Evolutionary conservation across 1,284 basidiomycete genomes (phyloP), one percentile per base, ranked within the genome.

Genomic region (Amylostereum areolatum): DNA sequence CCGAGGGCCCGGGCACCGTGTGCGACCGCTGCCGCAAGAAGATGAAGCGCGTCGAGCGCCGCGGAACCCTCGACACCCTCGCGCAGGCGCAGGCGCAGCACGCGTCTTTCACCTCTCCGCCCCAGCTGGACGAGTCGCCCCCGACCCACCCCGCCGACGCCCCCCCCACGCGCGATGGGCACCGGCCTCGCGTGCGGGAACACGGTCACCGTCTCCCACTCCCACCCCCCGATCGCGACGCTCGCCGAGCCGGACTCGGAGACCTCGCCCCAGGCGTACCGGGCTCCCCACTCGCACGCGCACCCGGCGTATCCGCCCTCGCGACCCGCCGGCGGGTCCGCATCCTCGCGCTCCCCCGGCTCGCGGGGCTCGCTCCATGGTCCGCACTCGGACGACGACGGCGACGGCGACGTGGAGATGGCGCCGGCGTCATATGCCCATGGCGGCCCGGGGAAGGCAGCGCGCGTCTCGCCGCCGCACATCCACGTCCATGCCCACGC

Each of bases 1-100:
- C 87, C 45, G 78, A 84, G 66, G 87, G 88, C 0, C 86, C 86
- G 40, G 88, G 88, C 25, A 90, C 87, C 0, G 88, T 90, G 0
- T 90, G 88, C 60, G 88, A 90, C 71, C 69, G 41, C n/a, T 89
- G 87, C 66, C 75, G 87, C 47, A 90, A 90, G 67, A 89, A 90
- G 66, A 89, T 89, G 87, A 89, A 89, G 67, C 79, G 87, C 2
- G 83, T 88, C 39, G 88, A 89, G 63, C 72, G 84, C 12, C 72
- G 86, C 8, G 85, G 85, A 5, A 87, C 85, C 12, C 62, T 85
- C 4, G 80, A 81, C 30, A 18, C 41, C 49, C 66, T 62, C 45
- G 70, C 73, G 62, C 68, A 56, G 41, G 49, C 52, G 48, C 32
- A 45, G 32, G 34, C 27, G 43, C 31, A 41, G 47, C 52, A 9